Conservation (phyloP, 441 rosid species). For the Eutrema salsugineum region DNA sequence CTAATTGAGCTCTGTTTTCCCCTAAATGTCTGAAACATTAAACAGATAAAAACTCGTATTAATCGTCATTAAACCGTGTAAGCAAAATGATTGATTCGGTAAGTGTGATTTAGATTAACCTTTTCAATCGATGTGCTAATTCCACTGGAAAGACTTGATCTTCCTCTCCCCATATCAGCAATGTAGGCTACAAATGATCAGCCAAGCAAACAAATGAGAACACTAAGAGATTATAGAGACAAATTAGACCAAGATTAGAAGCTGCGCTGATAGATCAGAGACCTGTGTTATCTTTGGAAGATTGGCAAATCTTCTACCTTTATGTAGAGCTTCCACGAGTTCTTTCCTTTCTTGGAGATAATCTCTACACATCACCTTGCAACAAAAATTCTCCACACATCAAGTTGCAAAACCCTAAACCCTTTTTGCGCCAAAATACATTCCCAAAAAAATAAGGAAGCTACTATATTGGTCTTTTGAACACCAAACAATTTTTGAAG, state of each 20-base stretch:
- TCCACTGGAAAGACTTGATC: constrained; percentile 72
- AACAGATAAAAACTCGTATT: background rate
- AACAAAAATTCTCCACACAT: constrained; percentile 13
- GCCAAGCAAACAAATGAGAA: background rate
- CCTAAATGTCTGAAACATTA: constrained; percentile 54
- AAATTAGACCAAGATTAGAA: background rate
- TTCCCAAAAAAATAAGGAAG: background rate
- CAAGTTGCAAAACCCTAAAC: background rate
- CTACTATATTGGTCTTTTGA: background rate
- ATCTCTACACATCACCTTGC: constrained; percentile 72
- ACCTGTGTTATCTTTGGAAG: constrained; percentile 78
- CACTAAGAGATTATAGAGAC: background rate
- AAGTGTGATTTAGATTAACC: constrained; percentile 15
- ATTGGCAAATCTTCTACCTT: constrained; percentile 52
- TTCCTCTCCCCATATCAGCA: constrained; percentile 66
- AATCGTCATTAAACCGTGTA: too few species aligned
- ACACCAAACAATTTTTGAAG: background rate
- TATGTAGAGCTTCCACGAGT: constrained; percentile 55
- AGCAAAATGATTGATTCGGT: background rate
- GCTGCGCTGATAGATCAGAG: background rate
- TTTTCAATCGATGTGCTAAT: constrained; percentile 62
- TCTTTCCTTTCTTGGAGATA: constrained; percentile 59
- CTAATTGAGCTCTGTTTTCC: constrained; percentile 50
- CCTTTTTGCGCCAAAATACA: background rate
- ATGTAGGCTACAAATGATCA: constrained; percentile 48